Evolutionary conservation across 129 eudicot species (phyloP), one percentile per base, ranked within the genome.

Genomic region (Ambrosia trifida): DNA sequence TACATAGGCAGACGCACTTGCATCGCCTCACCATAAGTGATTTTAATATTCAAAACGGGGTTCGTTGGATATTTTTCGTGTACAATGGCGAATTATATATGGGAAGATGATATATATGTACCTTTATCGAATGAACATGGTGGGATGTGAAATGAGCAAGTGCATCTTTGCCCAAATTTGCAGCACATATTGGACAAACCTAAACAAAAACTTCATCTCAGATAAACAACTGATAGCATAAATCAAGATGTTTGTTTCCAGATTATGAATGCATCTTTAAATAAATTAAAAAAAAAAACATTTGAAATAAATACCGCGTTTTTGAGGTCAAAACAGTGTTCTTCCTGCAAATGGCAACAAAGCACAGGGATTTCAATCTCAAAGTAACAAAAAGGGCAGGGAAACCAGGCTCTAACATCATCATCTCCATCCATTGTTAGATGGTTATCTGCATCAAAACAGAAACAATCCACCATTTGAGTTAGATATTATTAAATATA

Each of bases 141-240:
- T 89, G 95, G 8, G 86, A 63, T 64, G 81, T 72, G 74, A 93
- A 93, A 80, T 89, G 98, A 2, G 78, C 86, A 4, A 76, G 69
- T 60, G 96, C 84, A 73, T 93, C 96, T 75, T 81, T 89, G 36
- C 98, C 98, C 64, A 93, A 69, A 78, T 85, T 89, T 57, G 90
- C 91, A 19, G 98, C 98, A 77, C 96, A 87, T 59, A 89, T 78
- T 41, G 98, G 96, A 72, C 98, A 93, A 24, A 93, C 98, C 98
- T 93, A 82, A 53, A 88, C 72, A 47, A 66, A 13, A 72, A 38
- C 31, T 20, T 54, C 59, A 70, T 56, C 53, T 73, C 47, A 76
- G 65, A 50, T 44, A 31, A 67, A 61, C 54, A 41, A 17, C 40
- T 61, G 7, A 44, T 17, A 20, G 17, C 40, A 58, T 5, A 33